These are phyloP conservation scores for Madurella mycetomatis DNA, from an alignment of 2,329 filamentous ascomycete genomes.

Conservation along the genomic window DNA sequence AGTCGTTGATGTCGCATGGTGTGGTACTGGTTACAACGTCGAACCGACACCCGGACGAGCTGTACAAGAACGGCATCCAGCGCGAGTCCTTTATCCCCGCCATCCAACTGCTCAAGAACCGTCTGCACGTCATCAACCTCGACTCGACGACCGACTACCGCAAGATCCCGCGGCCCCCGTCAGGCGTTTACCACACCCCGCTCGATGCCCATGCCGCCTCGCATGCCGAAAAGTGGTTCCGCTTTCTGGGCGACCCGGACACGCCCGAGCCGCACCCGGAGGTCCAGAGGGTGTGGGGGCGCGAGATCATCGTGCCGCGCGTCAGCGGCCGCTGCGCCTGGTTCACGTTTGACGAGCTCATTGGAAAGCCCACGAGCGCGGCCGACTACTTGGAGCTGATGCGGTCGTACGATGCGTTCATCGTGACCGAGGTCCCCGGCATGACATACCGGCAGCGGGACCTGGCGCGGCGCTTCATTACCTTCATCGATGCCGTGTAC, in stretches of 20 bases:
- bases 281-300: slow-evolving; percentile 84
- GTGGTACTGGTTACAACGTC: slow-evolving; percentile 94
- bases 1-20: slow-evolving; percentile 92
- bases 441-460: slow-evolving; percentile 88
- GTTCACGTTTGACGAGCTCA: slow-evolving; percentile 91
- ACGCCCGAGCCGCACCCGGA: slow-evolving; percentile 70
- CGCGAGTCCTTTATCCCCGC: slow-evolving; percentile 92
- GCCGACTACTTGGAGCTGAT: slow-evolving; percentile 94
- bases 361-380: slow-evolving; percentile 81
- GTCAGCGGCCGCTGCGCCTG: slow-evolving; percentile 84
- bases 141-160: slow-evolving; percentile 96
- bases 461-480: slow-evolving; percentile 89
- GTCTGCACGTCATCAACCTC: slow-evolving; percentile 85
- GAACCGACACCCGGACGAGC: slow-evolving; percentile 90
- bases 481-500: slow-evolving; percentile 95
- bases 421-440: slow-evolving; percentile 84
- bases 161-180: slow-evolving; percentile 89
- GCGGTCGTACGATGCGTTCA: slow-evolving; percentile 84
- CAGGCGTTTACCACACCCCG: slow-evolving; percentile 88
- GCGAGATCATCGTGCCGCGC: slow-evolving; percentile 79
- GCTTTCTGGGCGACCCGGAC: slow-evolving; percentile 81
- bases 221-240: slow-evolving; percentile 94
- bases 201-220: slow-evolving; percentile 71
- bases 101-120: slow-evolving; percentile 82
- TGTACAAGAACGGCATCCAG: slow-evolving; percentile 98